These are phyloP conservation scores for Vitis labrusca DNA, from an alignment of 164 flowering plant species.

Conservation along the genomic window DNA sequence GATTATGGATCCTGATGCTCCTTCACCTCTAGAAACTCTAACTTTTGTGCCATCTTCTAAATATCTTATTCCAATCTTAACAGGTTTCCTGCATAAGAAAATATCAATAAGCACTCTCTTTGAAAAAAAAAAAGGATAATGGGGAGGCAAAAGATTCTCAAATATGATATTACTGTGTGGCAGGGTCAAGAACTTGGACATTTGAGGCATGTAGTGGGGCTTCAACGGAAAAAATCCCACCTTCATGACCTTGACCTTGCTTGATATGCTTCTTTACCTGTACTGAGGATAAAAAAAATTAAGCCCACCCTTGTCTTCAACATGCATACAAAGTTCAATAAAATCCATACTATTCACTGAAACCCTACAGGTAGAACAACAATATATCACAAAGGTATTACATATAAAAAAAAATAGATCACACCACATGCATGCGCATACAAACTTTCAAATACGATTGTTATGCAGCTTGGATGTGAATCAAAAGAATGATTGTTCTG, in stretches of 20 bases:
- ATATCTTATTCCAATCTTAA: slow-evolving; percentile 72
- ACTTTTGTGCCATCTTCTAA: slow-evolving; percentile 90
- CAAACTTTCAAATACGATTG: too few species aligned
- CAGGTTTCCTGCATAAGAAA: slow-evolving; percentile 61
- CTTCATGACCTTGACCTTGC: slow-evolving; percentile 93
- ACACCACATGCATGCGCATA: too few species aligned
- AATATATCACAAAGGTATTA: too few species aligned
- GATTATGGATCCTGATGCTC: slow-evolving; percentile 84
- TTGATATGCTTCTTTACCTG: slow-evolving; percentile 95
- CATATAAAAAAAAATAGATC: too few species aligned
- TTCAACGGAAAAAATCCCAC: slow-evolving; percentile 95
- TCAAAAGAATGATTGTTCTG: too few species aligned
- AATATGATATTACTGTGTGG: slow-evolving; percentile 52
- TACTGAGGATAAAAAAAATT: slow-evolving; percentile 2
- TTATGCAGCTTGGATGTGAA: too few species aligned
- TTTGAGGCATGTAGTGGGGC: slow-evolving; percentile 98
- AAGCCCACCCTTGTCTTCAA: not conserved
- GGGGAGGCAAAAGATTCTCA: not conserved
- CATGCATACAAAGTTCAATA: too few species aligned
- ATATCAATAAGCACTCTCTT: not conserved
- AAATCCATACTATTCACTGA: too few species aligned
- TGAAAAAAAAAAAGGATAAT: not conserved
- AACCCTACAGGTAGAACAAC: too few species aligned
- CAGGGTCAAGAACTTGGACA: slow-evolving; percentile 88
- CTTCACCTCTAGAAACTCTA: slow-evolving; percentile 77